These are phyloP conservation scores for Candida xiaguanensis DNA, from an alignment of 805 yeast genomes.

Conservation along the genomic window DNA sequence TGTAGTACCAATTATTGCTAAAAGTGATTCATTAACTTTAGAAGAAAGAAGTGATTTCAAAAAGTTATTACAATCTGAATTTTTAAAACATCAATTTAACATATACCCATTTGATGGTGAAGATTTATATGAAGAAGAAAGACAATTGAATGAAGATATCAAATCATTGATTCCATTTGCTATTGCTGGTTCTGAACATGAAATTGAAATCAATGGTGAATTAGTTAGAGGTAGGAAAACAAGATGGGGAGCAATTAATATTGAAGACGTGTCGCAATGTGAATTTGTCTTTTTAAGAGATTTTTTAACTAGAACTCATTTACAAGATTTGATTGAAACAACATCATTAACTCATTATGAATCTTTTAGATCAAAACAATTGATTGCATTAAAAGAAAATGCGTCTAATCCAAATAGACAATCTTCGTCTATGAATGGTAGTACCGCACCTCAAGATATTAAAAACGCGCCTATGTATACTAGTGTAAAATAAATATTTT, in stretches of 20 bases:
- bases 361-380: conserved; percentile 87
- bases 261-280: conserved; percentile 92
- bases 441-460: not conserved
- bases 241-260: conserved; percentile 89
- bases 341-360: conserved; percentile 88
- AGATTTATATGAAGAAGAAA: conserved; percentile 66
- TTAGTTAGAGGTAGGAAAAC: conserved; percentile 86
- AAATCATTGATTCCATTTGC: conserved; percentile 86
- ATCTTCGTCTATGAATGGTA: conserved; percentile 6
- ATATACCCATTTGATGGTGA: conserved; percentile 81
- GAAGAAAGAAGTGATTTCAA: conserved; percentile 81
- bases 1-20: conserved; percentile 93
- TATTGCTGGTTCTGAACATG: conserved; percentile 83
- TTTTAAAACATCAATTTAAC: conserved; percentile 64
- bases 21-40: conserved; percentile 83
- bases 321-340: conserved; percentile 93
- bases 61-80: conserved; percentile 71
- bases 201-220: conserved; percentile 72
- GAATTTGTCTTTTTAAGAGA: conserved; percentile 93
- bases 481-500: not conserved
- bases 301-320: conserved; percentile 90
- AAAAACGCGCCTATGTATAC: conserved; percentile 5
- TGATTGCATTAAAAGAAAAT: conserved; percentile 89
- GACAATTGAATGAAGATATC: conserved; percentile 69
- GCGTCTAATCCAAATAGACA: conserved; percentile 50